Percentiles rank a stretch among this genome's conserved stretches.
phyloP scores from a whole-genome alignment of 2,329 filamentous ascomycete species.

The Coniochaeta sp. region DNA sequence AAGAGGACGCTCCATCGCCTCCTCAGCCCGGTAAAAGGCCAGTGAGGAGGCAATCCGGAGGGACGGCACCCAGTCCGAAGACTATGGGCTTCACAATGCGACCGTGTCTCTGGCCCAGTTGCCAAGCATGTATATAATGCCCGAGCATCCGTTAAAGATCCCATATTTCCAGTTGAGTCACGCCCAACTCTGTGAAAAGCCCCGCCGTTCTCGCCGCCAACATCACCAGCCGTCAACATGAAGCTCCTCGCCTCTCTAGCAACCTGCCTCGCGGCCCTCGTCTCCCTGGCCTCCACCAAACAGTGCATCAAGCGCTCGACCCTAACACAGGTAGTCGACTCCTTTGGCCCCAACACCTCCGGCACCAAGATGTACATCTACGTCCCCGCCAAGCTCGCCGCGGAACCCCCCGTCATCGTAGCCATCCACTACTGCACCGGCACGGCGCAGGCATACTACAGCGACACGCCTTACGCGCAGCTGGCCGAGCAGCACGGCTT shows the following conservation, averaged over 20 bases:
- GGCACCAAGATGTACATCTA: constrained; percentile 23
- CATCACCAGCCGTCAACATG: not conserved
- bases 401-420: constrained; percentile 42
- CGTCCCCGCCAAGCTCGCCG: constrained; percentile 25
- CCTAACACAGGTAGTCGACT: constrained; percentile 17
- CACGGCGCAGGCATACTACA: constrained; percentile 43
- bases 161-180: not conserved
- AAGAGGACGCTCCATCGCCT: not conserved
- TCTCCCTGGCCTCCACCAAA: constrained; percentile 11
- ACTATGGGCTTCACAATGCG: not conserved
- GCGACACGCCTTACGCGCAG: constrained; percentile 40
- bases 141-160: not conserved
- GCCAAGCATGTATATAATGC: not conserved
- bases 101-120: not conserved
- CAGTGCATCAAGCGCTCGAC: constrained; percentile 11
- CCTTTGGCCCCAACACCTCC: constrained; percentile 20
- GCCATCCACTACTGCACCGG: constrained; percentile 51
- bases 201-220: not conserved
- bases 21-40: not conserved
- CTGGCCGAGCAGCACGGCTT: constrained; percentile 48
- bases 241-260: constrained; percentile 13
- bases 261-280: constrained; percentile 14
- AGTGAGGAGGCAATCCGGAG: not conserved
- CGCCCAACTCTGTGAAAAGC: not conserved
- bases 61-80: not conserved